Percentiles rank a stretch among this genome's conserved stretches.
Evolutionary conservation across 805 yeast species (phyloP).

Genomic region (Saccharomycopsis sp.): DNA sequence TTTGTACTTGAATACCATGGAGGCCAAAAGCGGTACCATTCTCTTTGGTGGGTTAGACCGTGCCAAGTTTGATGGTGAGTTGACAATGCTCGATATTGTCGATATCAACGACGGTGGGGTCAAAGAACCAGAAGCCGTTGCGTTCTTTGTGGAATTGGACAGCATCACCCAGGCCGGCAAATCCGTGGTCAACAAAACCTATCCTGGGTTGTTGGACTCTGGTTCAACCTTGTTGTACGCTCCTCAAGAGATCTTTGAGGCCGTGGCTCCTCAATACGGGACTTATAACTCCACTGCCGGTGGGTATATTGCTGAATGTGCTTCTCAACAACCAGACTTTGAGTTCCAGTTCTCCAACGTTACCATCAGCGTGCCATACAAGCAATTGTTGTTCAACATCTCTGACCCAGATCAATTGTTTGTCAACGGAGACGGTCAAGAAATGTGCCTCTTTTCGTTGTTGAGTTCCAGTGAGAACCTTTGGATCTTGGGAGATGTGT

Average conservation of each 20-base stretch:
- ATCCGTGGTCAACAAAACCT: slow-evolving; percentile 22
- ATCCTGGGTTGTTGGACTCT: slow-evolving; percentile 36
- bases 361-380: slow-evolving; percentile 22
- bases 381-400: slow-evolving; percentile 21
- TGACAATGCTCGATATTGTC: slow-evolving; percentile 42
- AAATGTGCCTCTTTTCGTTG: slow-evolving; percentile 39
- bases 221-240: slow-evolving; percentile 38
- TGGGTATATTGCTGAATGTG: slow-evolving; percentile 22
- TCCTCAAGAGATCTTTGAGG: slow-evolving; percentile 29
- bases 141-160: slow-evolving; percentile 35
- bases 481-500: slow-evolving; percentile 45
- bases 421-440: slow-evolving; percentile 28
- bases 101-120: slow-evolving; percentile 38
- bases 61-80: slow-evolving; percentile 46
- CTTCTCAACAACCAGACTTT: slow-evolving; percentile 31
- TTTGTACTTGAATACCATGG: slow-evolving; percentile 40
- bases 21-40: slow-evolving; percentile 40
- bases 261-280: slow-evolving; percentile 27
- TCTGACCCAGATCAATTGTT: slow-evolving; percentile 37
- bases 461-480: slow-evolving; percentile 28
- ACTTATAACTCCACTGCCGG: slow-evolving; percentile 27
- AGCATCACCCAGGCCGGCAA: slow-evolving; percentile 33
- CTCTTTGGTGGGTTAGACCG: slow-evolving; percentile 68
- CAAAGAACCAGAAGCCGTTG: slow-evolving; percentile 44
- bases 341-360: slow-evolving; percentile 37